Evolutionary conservation across 768 basidiomycete species (phyloP).

Genomic region (Tulasnella sp.): DNA sequence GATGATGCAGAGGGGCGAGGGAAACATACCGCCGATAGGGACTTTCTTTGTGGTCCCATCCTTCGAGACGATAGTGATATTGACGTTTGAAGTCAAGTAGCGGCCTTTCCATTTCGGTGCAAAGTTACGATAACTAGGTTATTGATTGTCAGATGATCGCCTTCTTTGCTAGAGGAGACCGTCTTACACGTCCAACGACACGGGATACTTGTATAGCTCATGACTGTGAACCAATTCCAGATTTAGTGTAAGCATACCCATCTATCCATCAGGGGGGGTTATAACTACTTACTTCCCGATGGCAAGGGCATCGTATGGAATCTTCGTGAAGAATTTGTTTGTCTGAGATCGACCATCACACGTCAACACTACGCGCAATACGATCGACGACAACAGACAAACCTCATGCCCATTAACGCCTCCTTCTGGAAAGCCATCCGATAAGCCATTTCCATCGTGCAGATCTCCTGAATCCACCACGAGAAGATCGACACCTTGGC

Average conservation of each 20-base stretch:
- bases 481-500: slow-evolving; percentile 68
- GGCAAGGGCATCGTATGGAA: slow-evolving; percentile 71
- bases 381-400: slow-evolving; percentile 16
- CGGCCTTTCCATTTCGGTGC: slow-evolving; percentile 51
- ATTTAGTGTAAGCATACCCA: not conserved
- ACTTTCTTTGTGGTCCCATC: slow-evolving; percentile 29
- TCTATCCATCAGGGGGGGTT: not conserved
- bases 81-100: slow-evolving; percentile 75
- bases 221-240: slow-evolving; percentile 33
- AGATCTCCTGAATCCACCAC: slow-evolving; percentile 66
- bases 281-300: slow-evolving; percentile 62
- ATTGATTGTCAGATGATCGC: slow-evolving; percentile 21
- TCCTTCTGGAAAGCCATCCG: slow-evolving; percentile 59
- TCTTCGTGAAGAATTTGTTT: slow-evolving; percentile 57
- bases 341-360: slow-evolving; percentile 31
- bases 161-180: slow-evolving; percentile 18
- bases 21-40: slow-evolving; percentile 33
- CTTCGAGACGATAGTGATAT: slow-evolving; percentile 54
- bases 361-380: not conserved
- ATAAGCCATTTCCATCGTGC: slow-evolving; percentile 68
- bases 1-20: not conserved
- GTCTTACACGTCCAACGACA: slow-evolving; percentile 52
- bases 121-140: slow-evolving; percentile 44
- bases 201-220: slow-evolving; percentile 63
- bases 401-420: slow-evolving; percentile 65